Percentiles rank a stretch among this genome's conserved stretches.
phyloP scores from a whole-genome alignment of 352 stramenopile genomes.

The Thalassiosira hispida region DNA sequence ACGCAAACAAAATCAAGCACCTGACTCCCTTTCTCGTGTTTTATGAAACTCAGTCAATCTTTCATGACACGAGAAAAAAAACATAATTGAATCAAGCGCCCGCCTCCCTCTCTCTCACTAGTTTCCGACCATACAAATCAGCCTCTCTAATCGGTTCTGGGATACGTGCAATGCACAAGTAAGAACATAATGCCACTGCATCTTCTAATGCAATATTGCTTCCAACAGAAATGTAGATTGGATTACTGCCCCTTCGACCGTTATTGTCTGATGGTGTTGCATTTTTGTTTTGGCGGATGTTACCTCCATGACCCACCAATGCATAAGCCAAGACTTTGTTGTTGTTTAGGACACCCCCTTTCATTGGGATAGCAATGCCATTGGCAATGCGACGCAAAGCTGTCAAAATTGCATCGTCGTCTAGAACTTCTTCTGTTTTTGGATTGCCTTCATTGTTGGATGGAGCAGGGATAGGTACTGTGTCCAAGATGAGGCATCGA shows the following conservation, averaged over 20 bases:
- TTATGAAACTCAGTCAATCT: no score
- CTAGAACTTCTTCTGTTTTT: not conserved
- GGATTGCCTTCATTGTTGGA: not conserved
- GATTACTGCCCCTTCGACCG: constrained; percentile 34
- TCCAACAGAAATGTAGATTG: constrained; percentile 71
- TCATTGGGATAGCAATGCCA: constrained; percentile 59
- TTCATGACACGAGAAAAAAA: no score
- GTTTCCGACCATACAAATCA: constrained; percentile 60
- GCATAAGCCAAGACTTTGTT: constrained; percentile 45
- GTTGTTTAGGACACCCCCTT: not conserved
- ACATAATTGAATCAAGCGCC: no score
- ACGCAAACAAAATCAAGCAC: no score
- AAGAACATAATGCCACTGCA: constrained; percentile 45
- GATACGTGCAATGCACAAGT: constrained; percentile 51
- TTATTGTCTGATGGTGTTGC: not conserved
- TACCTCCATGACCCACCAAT: constrained; percentile 62
- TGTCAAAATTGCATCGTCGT: constrained; percentile 16
- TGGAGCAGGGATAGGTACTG: constrained; percentile 2
- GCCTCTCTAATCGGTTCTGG: constrained; percentile 70
- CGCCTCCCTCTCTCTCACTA: constrained; percentile 44
- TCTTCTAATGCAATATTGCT: constrained; percentile 58
- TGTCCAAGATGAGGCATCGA: constrained; percentile 22
- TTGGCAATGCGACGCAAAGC: constrained; percentile 3
- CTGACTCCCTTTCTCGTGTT: no score
- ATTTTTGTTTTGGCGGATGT: constrained; percentile 5